Conservation (phyloP, 257 asterid genomes). For the Salvia rosmarinus region DNA sequence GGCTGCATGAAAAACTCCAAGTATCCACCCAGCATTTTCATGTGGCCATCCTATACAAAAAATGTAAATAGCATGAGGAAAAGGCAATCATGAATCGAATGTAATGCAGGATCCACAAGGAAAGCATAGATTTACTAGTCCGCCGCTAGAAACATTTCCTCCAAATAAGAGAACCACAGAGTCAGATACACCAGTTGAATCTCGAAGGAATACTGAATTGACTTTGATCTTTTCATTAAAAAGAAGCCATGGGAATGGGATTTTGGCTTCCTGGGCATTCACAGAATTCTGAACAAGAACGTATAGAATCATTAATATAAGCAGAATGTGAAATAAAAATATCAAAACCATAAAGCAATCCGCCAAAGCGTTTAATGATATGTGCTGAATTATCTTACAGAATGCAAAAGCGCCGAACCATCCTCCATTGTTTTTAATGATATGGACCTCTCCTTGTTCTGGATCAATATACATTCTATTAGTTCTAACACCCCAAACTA, state of each 20-base stretch:
- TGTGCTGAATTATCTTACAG: slow-evolving; percentile 55
- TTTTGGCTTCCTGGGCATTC: slow-evolving; percentile 69
- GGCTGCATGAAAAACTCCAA: slow-evolving; percentile 88
- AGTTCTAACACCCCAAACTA: slow-evolving; percentile 33
- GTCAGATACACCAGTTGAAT: slow-evolving; percentile 90
- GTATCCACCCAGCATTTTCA: slow-evolving; percentile 92
- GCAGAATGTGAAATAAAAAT: slow-evolving; percentile 26
- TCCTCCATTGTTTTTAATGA: slow-evolving; percentile 93
- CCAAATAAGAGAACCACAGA: slow-evolving; percentile 87
- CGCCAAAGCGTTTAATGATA: slow-evolving; percentile 14
- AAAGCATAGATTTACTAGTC: slow-evolving; percentile 52
- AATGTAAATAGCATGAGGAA: slow-evolving; percentile 21
- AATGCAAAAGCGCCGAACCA: slow-evolving; percentile 80
- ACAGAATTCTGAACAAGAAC: slow-evolving; percentile 67
- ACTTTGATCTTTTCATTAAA: slow-evolving; percentile 93
- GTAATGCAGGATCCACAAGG: slow-evolving; percentile 28
- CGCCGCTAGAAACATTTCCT: slow-evolving; percentile 65
- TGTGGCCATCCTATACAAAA: slow-evolving; percentile 72
- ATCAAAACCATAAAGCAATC: slow-evolving; percentile 11
- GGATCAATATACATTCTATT: slow-evolving; percentile 39
- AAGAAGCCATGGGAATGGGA: slow-evolving; percentile 90
- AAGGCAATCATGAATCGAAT: slow-evolving; percentile 17
- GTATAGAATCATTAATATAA: slow-evolving; percentile 21
- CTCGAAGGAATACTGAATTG: slow-evolving; percentile 86
- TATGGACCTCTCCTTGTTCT: slow-evolving; percentile 93